A percentile compares a stretch with the other conserved stretches of the same genome.
These are phyloP conservation scores for Botrytis byssoidea DNA, from an alignment of 2,329 filamentous ascomycete species.

Conservation along the genomic window DNA sequence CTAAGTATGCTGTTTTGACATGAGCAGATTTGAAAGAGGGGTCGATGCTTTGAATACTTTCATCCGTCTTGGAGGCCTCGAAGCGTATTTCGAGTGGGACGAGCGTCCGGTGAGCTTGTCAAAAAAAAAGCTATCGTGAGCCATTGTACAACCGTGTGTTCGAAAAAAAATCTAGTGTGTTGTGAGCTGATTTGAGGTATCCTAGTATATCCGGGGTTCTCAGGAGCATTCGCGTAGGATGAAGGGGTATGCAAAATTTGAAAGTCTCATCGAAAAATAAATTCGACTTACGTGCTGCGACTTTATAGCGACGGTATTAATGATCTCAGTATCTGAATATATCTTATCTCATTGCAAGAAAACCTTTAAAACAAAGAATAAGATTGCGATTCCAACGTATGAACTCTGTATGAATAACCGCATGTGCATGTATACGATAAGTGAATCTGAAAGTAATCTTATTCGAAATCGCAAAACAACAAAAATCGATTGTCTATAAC, in stretches of 20 bases:
- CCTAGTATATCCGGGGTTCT: neutral
- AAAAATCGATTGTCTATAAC: neutral
- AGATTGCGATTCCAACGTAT: neutral
- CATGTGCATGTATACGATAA: neutral
- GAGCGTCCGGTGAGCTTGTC: neutral
- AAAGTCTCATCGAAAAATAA: neutral
- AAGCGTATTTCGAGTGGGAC: neutral
- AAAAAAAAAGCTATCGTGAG: neutral
- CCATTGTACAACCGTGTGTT: neutral
- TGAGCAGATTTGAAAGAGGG: neutral
- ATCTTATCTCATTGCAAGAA: neutral
- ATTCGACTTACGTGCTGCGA: neutral
- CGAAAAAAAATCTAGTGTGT: neutral
- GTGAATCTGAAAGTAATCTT: neutral
- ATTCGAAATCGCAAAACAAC: neutral
- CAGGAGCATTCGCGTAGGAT: neutral
- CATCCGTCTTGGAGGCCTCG: neutral
- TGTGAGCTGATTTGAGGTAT: neutral
- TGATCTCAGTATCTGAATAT: neutral
- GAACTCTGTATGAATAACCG: too few relatives aligned
- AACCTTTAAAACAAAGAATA: neutral
- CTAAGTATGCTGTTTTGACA: neutral
- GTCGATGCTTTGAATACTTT: neutral
- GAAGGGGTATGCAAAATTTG: neutral
- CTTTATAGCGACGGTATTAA: fast-evolving